phyloP scores from a whole-genome alignment of 495 filamentous ascomycete genomes.

The Penicillium cataractarum region DNA sequence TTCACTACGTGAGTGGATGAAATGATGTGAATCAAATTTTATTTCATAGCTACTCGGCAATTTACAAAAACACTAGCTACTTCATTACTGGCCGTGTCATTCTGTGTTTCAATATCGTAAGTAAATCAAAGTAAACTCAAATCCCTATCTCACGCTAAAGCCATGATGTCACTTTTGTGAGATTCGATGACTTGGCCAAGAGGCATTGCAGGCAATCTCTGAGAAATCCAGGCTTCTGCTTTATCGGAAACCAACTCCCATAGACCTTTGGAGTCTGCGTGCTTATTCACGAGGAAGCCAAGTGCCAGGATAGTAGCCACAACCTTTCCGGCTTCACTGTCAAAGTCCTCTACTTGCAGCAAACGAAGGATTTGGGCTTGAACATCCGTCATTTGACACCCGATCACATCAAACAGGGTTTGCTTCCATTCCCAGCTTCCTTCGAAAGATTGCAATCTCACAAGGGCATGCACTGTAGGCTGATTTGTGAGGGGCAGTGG shows the following conservation, averaged over 20 bases:
- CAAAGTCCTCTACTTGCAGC: conserved; percentile 11
- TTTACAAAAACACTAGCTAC: neutral
- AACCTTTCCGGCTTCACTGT: neutral
- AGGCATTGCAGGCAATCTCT: neutral
- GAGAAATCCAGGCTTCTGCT: conserved; percentile 33
- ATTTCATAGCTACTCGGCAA: conserved; percentile 2
- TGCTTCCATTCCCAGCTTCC: conserved; percentile 18
- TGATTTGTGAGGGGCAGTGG: neutral
- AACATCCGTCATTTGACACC: neutral
- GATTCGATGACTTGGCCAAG: neutral
- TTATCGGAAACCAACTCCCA: conserved; percentile 58
- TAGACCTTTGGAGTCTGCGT: conserved; percentile 42
- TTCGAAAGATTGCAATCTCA: conserved; percentile 17
- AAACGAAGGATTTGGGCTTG: neutral
- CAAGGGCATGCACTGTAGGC: conserved; percentile 10
- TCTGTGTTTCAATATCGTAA: neutral
- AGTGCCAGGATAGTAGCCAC: conserved; percentile 55
- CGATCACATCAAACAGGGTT: conserved; percentile 9
- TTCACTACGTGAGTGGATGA: neutral
- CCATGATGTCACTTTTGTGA: neutral
- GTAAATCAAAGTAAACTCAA: too few species aligned
- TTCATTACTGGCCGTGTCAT: neutral
- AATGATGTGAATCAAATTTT: neutral
- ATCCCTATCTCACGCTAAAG: neutral
- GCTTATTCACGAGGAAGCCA: conserved; percentile 48